Evolutionary conservation across 1,284 basidiomycete species (phyloP), one percentile per base, ranked within the genome.

Genomic region (Schizophyllum amplum): DNA sequence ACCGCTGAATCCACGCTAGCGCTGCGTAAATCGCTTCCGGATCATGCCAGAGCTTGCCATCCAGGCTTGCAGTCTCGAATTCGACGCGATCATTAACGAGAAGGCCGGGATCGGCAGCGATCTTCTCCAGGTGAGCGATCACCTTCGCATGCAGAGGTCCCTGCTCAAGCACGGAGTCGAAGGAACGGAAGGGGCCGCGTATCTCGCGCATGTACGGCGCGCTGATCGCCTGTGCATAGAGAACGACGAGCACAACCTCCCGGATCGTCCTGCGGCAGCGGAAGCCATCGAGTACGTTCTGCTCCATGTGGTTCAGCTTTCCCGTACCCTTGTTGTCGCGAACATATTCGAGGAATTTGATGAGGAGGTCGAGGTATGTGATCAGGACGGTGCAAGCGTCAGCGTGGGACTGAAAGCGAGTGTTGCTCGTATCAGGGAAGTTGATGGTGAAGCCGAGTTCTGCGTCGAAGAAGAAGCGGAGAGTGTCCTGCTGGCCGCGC

Each of bases 401-500:
- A 27, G 59, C 62, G 55, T 68, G 57, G 2, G 68, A 69, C 52
- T 67, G 65, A 61, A 67, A 73, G 1, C 65, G 65, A 5, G 61
- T 71, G 56, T 71, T 72, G 50, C 58, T 66, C 2, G 65, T 70
- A 54, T 69, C 67, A n/a, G 67, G 68, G 56, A 68, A 71, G 27
- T 54, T 51, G 15, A 65, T 60, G 33, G 25, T 53, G 21, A 57
- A 63, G 1, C 61, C 58, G 11, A 62, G 52, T 53, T 67, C 52
- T 5, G 55, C 23, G 52, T 59, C 52, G 57, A 67, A 65, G 57
- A 61, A 68, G 26, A 58, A 61, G 4, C 57, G 61, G 42, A 65
- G 65, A 4, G 55, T 54, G 59, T 72, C 66, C 51, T 68, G 64
- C 20, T 68, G 63, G 0, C 69, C 70, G 47, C 64, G 65, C 55